Evolutionary conservation across 306 rosid genomes (phyloP), one percentile per base, ranked within the genome.

Genomic region (Corylus avellana): DNA sequence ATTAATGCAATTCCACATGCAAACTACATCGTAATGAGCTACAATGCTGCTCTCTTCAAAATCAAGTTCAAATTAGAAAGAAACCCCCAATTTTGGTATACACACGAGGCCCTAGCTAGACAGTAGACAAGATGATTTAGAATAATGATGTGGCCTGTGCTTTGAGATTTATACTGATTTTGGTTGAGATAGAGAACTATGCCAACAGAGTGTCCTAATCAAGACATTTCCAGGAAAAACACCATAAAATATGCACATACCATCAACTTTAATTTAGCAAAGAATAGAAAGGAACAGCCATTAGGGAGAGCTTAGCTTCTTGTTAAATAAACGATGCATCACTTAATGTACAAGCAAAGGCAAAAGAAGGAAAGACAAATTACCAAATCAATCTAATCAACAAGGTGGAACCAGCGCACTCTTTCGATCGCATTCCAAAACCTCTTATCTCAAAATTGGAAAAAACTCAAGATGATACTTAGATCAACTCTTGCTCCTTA

Each of bases 371-470:
- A 5, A 66, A 50, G 32, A 48, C 70, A 80, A 66, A 29, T 67
- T 58, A 81, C 76, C 72, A 44, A 68, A 80, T 57, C 64, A 44
- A n/a, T 79, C 64, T 48, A 5, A 46, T 66, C 32, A 46, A 44
- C 46, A 66, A 56, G 63, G 50, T n/a, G 68, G 25, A 20, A 75
- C 49, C 63, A 3, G 61, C 70, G 50, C 79, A 18, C 73, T 53
- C 46, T 20, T n/a, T 48, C 25, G 25, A 22, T 22, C 13, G 42
- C 66, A 11, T 48, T 68, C 66, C 67, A 25, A 42, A 71, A 61
- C 61, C 55, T 44, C 53, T 68, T 22, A 22, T 22, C 73, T 35
- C 27, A 46, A 47, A 16, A 5, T 25, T 48, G 32, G 47, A 22
- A 61, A 53, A 37, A 46, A 37, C 46, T 72, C 55, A 70, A 61